Base-by-base conservation (phyloP, 345 rosid species). In the Mercurialis annua region DNA sequence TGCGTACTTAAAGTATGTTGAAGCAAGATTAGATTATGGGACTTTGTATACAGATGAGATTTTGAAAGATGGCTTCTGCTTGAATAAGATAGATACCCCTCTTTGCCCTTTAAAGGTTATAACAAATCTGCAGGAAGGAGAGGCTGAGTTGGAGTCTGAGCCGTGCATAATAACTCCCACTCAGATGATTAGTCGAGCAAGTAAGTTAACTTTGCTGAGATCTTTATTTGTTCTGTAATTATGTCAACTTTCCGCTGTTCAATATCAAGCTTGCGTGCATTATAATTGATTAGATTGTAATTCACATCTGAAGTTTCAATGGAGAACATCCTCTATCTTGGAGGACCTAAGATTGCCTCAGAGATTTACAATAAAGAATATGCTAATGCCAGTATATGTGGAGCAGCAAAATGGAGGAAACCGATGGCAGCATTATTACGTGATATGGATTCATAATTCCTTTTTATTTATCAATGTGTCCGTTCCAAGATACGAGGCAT, bases 351-450 rank as follows among this genome's bases (percentile, higher is more conserved):
- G 77, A 94, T 94, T 68, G 99, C 98, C 30, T 85, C 99, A 9
- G 99, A 94, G 71, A 91, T 94, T 27, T 89, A 94, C 82, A 87
- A 91, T 69, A 87, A 76, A 71, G 99, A 94, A 71, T 94, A 94
- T 72, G 99, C 97, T 27, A 91, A 94, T 86, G 99, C 99, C 60
- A 85, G 99, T 68, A 91, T 94, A 68, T 94, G 99, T 56, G 97
- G 99, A 66, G 90, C 91, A 56, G 90, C 75, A 24, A 94, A 85
- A 79, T 94, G 99, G 97, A 89, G 97, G 83, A 91, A 87, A 55
- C 86, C 95, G 40, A 63, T 94, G 56, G 96, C 97, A 11, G 89
- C 78, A 68, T 91, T 23, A 43, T 16, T 30, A 16, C 5, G 33
- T 20, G 6, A 12, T 11, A 27, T 40, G 36, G 36, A 14, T 54